Evolutionary conservation across 2,329 filamentous ascomycete species (phyloP).

Genomic region (Xylaria polymorpha): DNA sequence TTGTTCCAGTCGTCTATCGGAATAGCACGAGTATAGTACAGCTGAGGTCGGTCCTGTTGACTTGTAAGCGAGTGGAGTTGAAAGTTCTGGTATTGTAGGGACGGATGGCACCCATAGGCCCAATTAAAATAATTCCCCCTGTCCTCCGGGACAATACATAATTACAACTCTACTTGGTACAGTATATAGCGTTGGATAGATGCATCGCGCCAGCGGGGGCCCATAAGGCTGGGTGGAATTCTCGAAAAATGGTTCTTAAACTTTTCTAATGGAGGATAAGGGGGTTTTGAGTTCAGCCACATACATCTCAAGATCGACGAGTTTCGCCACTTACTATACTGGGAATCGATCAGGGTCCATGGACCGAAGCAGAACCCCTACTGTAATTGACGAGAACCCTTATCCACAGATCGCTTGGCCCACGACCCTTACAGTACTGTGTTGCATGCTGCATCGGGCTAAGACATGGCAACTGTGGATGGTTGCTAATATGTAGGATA

Average conservation of each 20-base stretch:
- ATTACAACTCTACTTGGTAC: too few relatives aligned
- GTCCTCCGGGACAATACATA: too few relatives aligned
- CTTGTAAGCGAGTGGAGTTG: background rate
- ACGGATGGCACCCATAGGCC: too few relatives aligned
- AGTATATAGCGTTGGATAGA: too few relatives aligned
- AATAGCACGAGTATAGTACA: background rate
- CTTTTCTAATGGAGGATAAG: background rate
- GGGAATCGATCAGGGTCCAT: background rate
- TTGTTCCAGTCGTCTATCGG: background rate
- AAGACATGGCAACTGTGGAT: background rate
- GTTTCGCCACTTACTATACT: background rate
- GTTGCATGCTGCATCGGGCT: background rate
- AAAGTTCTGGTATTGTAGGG: background rate
- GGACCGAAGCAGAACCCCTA: background rate
- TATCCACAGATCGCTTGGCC: constrained; percentile 6
- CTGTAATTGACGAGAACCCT: background rate
- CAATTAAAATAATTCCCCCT: too few relatives aligned
- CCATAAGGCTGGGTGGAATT: background rate
- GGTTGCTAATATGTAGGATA: background rate
- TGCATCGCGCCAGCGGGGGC: background rate
- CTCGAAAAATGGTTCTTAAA: background rate
- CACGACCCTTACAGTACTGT: constrained; percentile 11
- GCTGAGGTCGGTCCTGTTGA: background rate
- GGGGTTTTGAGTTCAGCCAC: background rate
- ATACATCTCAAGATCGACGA: background rate